Base-by-base conservation (phyloP, 495 filamentous ascomycete species). In the Trypethelium eluteriae region DNA sequence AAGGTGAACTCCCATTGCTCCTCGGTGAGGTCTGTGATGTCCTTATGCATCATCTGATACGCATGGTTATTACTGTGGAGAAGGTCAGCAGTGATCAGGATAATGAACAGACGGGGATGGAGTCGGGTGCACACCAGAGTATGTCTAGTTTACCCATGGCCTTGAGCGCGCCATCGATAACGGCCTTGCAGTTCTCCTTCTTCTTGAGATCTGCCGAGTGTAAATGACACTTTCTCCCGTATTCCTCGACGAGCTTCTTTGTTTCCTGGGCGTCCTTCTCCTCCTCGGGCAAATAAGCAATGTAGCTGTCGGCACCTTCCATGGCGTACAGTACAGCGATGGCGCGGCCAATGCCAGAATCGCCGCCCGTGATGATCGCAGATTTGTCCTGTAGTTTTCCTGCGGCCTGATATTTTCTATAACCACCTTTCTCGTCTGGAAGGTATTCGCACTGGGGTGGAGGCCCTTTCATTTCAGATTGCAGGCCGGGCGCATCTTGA, bases 291-390 rank as follows among this genome's bases (percentile, higher is more conserved):
- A 92, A 79, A 71, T 93, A 91, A 16, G 82, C 83, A 67, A 95
- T 92, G 16, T 89, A 77, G 59, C 83, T 85, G 56, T 88, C 85
- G 12, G 91, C 90, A 3, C 91, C 91, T 75, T 94, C 91, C 85
- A 92, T 88, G 25, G 91, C 90, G 66, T 86, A 93, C 0, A 95
- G 80, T 16, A 93, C 85, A 0, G 90, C 89, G 16, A 88, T 84
- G 0, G 90, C 87, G 7, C 90, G 87, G 16, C 91, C 90, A 70
- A 94, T 94, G 16, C 91, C 90, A 5, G 84, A 88, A 73, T 94
- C 90, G 14, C 91, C 91, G 39, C 90, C 90, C 1, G 90, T 93
- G 70, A 94, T 94, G 41, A 94, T 76, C 34, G 89, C 89, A 34
- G 85, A 88, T 75, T 89, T 90, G 67, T 84, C 88, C 66, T 79